Conservation (phyloP, 257 asterid genomes). For the Nicotiana benthamiana region DNA sequence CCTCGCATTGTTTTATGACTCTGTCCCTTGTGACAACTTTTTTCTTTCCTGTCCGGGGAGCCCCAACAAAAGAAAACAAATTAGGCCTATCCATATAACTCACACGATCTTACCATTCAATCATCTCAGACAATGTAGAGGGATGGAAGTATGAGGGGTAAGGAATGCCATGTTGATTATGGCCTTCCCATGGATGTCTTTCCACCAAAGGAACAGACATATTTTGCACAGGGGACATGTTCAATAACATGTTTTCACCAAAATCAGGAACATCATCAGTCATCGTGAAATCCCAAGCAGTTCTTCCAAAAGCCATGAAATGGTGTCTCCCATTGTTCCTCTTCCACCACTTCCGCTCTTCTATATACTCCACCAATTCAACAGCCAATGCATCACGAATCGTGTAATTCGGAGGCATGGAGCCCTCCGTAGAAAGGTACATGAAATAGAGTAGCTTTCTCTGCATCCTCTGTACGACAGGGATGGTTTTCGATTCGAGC, state of each 20-base stretch:
- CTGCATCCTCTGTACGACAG: neutral
- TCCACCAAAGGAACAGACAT: neutral
- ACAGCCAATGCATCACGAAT: neutral
- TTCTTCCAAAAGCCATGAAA: slow-evolving; percentile 7
- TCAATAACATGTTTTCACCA: neutral
- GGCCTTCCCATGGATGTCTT: slow-evolving; percentile 1
- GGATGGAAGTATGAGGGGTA: slow-evolving; percentile 1
- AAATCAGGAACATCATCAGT: neutral
- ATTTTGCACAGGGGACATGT: slow-evolving; percentile 1
- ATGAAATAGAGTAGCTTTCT: neutral
- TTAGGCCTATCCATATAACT: neutral
- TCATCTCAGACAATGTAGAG: neutral
- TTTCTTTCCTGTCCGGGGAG: slow-evolving; percentile 5
- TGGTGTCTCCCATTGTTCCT: neutral
- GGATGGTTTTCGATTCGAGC: slow-evolving; percentile 2
- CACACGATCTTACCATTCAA: neutral
- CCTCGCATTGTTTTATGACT: slow-evolving; percentile 4
- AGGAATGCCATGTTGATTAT: slow-evolving; percentile 4
- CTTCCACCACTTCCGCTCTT: neutral
- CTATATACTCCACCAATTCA: neutral
- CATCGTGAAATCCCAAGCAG: slow-evolving; percentile 8
- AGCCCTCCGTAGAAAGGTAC: slow-evolving; percentile 5
- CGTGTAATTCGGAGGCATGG: slow-evolving; percentile 3
- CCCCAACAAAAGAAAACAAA: slow-evolving; percentile 9
- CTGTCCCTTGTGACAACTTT: neutral